These are phyloP conservation scores for Petunia axillaris DNA, from an alignment of 257 asterid species.

Conservation along the genomic window DNA sequence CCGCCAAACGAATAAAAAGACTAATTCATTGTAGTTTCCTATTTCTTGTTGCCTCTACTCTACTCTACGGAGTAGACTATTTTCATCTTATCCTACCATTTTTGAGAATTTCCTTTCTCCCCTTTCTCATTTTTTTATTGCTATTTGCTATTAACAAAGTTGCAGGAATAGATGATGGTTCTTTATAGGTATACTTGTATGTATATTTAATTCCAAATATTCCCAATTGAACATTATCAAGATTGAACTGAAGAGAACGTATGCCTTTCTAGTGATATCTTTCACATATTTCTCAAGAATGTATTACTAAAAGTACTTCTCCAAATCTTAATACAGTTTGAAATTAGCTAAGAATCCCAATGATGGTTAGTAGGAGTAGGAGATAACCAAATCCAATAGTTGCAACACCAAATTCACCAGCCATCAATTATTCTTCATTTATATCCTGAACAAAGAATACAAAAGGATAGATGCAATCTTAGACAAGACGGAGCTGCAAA, in stretches of 20 bases:
- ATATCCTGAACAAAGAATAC: neutral
- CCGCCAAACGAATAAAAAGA: neutral
- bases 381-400: neutral
- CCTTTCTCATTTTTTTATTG: neutral
- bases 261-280: neutral
- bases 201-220: neutral
- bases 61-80: neutral
- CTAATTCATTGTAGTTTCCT: neutral
- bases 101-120: neutral
- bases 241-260: neutral
- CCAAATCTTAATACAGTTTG: neutral
- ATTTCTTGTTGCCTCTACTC: neutral
- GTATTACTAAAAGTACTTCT: neutral
- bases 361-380: neutral
- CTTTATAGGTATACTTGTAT: neutral
- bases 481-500: neutral
- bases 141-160: neutral
- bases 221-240: neutral
- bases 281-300: neutral
- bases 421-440: constrained; percentile 7
- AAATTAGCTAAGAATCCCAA: neutral
- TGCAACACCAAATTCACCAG: neutral
- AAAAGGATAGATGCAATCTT: constrained; percentile 14
- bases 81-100: neutral
- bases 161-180: neutral